Conservation (phyloP, 352 stramenopile species). For the Blastocystis sp. region DNA sequence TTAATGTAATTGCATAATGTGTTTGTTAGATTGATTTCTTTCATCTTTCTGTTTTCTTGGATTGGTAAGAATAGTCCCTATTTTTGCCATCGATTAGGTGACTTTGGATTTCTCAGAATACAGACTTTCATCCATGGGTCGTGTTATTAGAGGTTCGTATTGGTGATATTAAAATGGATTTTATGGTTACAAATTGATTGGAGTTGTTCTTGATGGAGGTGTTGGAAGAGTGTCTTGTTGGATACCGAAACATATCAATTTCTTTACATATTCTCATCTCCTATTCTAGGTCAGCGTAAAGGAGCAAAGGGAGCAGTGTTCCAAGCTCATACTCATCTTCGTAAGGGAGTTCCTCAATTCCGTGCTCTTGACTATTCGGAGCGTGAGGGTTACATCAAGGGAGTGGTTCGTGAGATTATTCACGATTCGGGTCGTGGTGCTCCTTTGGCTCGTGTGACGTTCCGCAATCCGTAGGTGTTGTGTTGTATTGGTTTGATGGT, state of each 20-base stretch:
- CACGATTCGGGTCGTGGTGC: constrained; percentile 93
- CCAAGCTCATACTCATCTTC: constrained; percentile 75
- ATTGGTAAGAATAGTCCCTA: background rate
- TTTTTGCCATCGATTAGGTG: background rate
- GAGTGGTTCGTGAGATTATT: constrained; percentile 95
- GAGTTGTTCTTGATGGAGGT: background rate
- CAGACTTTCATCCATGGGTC: constrained; percentile 22
- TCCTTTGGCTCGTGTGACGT: no score
- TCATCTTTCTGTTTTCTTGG: background rate
- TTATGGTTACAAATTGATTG: background rate
- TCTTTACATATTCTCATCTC: background rate
- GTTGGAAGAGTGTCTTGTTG: background rate
- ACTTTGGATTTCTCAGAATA: background rate
- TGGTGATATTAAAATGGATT: background rate
- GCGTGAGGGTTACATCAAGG: constrained; percentile 79
- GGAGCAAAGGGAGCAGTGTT: constrained; percentile 77
- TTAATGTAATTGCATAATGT: background rate
- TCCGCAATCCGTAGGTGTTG: no score
- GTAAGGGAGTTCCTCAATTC: constrained; percentile 80
- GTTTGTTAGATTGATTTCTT: background rate
- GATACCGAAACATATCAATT: background rate
- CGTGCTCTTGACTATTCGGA: constrained; percentile 83
- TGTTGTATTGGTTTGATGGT: no score
- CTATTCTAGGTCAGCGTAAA: constrained; percentile 74
- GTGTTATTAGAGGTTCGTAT: constrained; percentile 48